Conservation (phyloP, 495 filamentous ascomycete species). For the Penicillium cosmopolitanum region DNA sequence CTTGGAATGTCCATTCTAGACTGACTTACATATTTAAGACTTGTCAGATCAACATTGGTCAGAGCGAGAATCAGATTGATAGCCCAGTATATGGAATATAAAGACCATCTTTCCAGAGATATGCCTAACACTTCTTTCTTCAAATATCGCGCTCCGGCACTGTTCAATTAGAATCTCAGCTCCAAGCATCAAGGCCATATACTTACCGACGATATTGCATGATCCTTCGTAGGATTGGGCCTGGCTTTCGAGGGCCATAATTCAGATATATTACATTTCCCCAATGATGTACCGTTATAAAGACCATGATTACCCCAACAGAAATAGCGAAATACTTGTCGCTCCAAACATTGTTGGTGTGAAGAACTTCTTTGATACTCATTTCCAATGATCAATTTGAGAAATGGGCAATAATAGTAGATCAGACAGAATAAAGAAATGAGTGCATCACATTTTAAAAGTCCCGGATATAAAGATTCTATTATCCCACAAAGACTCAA, state of each 20-base stretch:
- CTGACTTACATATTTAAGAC: conserved; percentile 9
- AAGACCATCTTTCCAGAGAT: conserved; percentile 2
- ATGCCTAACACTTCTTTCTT: conserved; percentile 4
- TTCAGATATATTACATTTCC: neutral
- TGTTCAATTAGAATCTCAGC: neutral
- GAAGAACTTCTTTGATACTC: neutral
- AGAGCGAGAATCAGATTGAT: conserved; percentile 56
- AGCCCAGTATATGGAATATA: conserved; percentile 38
- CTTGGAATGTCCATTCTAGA: neutral
- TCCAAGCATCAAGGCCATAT: neutral
- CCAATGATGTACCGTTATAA: conserved; percentile 11
- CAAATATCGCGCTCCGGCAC: conserved; percentile 1
- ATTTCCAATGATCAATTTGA: neutral
- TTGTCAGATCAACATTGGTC: conserved; percentile 23
- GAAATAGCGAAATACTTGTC: conserved; percentile 17
- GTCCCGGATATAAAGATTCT: neutral
- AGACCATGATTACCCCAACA: conserved; percentile 13
- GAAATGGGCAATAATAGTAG: neutral
- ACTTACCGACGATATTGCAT: conserved; percentile 7
- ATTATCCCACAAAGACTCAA: too few species aligned
- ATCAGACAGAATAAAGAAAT: neutral
- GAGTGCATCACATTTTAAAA: neutral
- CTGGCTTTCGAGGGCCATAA: conserved; percentile 6
- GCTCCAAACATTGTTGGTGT: conserved; percentile 13
- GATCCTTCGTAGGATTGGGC: neutral